Evolutionary conservation across 345 rosid species (phyloP).

Genomic region (Eucalyptus regnans): DNA sequence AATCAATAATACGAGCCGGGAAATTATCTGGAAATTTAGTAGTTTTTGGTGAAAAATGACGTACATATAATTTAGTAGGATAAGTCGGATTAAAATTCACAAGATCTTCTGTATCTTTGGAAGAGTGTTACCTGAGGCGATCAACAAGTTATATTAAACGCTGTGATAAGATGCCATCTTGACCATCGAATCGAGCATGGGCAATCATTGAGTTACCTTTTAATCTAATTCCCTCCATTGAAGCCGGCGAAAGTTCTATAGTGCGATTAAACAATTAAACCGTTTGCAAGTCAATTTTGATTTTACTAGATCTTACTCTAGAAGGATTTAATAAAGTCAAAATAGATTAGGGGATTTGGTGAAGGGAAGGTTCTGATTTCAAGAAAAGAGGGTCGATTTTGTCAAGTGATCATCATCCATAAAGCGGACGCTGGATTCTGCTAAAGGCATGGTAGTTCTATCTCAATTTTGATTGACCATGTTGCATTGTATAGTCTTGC

Average conservation of each 20-base stretch:
- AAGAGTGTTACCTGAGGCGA: background rate
- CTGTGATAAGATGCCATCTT: background rate
- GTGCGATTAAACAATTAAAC: background rate
- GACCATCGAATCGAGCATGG: background rate
- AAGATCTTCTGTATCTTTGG: background rate
- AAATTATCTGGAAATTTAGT: background rate
- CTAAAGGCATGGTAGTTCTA: background rate
- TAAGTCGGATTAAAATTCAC: background rate
- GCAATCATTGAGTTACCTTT: background rate
- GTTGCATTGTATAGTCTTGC: background rate
- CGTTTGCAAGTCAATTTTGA: background rate
- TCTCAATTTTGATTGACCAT: background rate
- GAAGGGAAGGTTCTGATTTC: background rate
- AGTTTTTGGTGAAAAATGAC: background rate
- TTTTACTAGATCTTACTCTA: background rate
- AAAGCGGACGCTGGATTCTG: background rate
- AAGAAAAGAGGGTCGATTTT: background rate
- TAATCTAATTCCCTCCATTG: background rate
- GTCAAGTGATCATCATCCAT: background rate
- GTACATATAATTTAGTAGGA: background rate
- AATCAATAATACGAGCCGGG: background rate
- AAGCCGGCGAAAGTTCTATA: background rate
- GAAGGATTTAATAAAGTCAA: background rate
- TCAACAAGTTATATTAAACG: background rate
- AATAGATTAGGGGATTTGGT: background rate